Percentiles rank a stretch among this genome's conserved stretches.
These are phyloP conservation scores for Leptoxyphium fumago DNA, from an alignment of 2,329 filamentous ascomycete species.

Conservation along the genomic window DNA sequence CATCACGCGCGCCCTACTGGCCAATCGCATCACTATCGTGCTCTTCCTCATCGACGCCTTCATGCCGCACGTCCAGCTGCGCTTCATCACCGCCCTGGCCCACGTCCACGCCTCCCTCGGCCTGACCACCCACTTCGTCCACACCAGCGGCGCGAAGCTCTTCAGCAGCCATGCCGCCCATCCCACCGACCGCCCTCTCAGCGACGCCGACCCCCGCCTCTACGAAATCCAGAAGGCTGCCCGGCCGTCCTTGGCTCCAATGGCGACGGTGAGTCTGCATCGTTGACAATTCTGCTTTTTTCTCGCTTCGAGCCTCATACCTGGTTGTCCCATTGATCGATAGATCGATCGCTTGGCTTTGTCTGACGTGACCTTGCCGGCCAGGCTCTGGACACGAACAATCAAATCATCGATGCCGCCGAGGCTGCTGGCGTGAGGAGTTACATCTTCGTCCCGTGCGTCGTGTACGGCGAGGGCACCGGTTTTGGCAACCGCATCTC, in stretches of 20 bases:
- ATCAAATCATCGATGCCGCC: constrained; percentile 27
- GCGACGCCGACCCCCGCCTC: constrained; percentile 30
- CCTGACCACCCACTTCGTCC: constrained; percentile 33
- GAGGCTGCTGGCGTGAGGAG: constrained; percentile 26
- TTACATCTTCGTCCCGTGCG: constrained; percentile 41
- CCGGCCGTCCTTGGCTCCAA: constrained; percentile 8
- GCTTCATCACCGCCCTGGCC: constrained; percentile 33
- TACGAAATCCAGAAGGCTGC: constrained; percentile 31
- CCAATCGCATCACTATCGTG: constrained; percentile 33
- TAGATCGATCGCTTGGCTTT: too few species aligned
- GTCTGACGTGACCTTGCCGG: too few species aligned
- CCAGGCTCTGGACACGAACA: constrained; percentile 29
- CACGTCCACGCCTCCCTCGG: constrained; percentile 29
- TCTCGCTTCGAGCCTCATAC: too few species aligned
- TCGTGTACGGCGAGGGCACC: constrained; percentile 37
- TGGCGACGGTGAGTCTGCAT: constrained; percentile 14
- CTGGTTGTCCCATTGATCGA: too few species aligned
- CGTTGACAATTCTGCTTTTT: not conserved
- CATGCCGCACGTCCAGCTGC: constrained; percentile 17
- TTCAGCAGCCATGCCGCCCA: constrained; percentile 35
- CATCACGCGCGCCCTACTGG: constrained; percentile 24
- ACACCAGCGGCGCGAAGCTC: constrained; percentile 38
- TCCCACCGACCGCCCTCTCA: constrained; percentile 26
- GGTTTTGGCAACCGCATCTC: constrained; percentile 38
- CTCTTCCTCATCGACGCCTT: constrained; percentile 34